These are phyloP conservation scores for Fimicolochytrium jonesii DNA, from an alignment of 192 early-diverging fungal species.

Conservation along the genomic window DNA sequence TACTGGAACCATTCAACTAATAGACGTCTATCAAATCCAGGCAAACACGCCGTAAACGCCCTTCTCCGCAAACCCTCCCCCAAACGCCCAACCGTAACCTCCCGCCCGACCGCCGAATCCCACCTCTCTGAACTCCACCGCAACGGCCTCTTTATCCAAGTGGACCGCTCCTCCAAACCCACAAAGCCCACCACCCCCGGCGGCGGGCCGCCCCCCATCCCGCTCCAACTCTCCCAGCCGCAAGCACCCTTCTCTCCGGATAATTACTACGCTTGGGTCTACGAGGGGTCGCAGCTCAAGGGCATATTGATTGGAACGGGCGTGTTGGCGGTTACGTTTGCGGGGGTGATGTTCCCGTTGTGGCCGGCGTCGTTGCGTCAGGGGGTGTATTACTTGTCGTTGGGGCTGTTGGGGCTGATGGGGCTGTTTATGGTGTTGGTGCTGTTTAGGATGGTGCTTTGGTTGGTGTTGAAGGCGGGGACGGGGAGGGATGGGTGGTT, in stretches of 20 bases:
- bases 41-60: conserved; percentile 66
- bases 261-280: conserved; percentile 88
- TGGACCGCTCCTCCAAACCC: conserved; percentile 49
- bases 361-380: conserved; percentile 81
- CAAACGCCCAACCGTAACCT: conserved; percentile 49
- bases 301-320: conserved; percentile 73
- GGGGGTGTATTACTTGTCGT: conserved; percentile 87
- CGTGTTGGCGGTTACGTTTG: conserved; percentile 74
- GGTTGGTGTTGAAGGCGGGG: conserved; percentile 64
- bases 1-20: no score
- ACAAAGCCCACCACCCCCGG: conserved; percentile 33
- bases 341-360: conserved; percentile 95
- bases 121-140: conserved; percentile 63
- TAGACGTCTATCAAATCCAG: conserved; percentile 38
- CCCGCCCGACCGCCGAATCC: conserved; percentile 57
- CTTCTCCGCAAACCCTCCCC: conserved; percentile 54
- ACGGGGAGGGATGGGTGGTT: conserved; percentile 88
- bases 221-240: conserved; percentile 19
- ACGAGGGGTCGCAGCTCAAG: conserved; percentile 82
- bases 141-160: conserved; percentile 73
- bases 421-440: conserved; percentile 87
- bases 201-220: no score
- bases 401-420: conserved; percentile 74
- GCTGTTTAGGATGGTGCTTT: conserved; percentile 83
- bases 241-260: conserved; percentile 73